These are phyloP conservation scores for Colletotrichum sp. DNA, from an alignment of 2,329 filamentous ascomycete genomes.

Conservation along the genomic window DNA sequence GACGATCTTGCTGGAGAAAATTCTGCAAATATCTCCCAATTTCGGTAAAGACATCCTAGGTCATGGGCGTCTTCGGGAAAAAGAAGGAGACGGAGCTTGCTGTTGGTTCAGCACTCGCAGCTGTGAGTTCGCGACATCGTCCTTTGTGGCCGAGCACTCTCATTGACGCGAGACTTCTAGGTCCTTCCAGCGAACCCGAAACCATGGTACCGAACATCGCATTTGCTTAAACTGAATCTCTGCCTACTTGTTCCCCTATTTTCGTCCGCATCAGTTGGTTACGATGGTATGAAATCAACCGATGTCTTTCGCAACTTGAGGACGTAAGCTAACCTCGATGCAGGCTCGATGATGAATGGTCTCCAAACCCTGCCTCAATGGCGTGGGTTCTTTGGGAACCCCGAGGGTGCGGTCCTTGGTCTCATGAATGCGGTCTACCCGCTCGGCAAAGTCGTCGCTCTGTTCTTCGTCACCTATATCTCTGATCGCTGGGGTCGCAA, in stretches of 20 bases:
- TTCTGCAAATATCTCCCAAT: rapidly evolving
- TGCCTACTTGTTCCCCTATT: constrained; percentile 47
- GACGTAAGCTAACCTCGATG: background rate
- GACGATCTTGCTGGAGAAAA: background rate
- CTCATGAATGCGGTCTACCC: constrained; percentile 14
- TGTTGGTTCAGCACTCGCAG: background rate
- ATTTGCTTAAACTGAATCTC: constrained; percentile 48
- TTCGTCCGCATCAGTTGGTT: constrained; percentile 46
- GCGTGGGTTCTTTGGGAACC: constrained; percentile 36
- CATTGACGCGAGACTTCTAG: constrained; percentile 1
- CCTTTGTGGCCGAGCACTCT: too few relatives aligned
- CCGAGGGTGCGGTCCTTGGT: background rate
- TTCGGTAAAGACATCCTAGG: background rate
- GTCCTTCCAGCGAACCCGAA: constrained; percentile 44
- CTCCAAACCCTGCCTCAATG: constrained; percentile 41
- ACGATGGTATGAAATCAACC: constrained; percentile 30
- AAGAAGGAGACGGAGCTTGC: background rate
- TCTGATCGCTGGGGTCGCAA: constrained; percentile 41
- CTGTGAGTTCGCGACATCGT: background rate
- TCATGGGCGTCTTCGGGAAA: background rate
- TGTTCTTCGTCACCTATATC: constrained; percentile 20
- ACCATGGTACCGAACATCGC: constrained; percentile 46
- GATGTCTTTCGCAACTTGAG: background rate
- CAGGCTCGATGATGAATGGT: constrained; percentile 45
- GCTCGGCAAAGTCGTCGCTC: constrained; percentile 8